Evolutionary conservation across 495 filamentous ascomycete species (phyloP), one percentile per base, ranked within the genome.

Genomic region (Thermochaetoides thermophila): DNA sequence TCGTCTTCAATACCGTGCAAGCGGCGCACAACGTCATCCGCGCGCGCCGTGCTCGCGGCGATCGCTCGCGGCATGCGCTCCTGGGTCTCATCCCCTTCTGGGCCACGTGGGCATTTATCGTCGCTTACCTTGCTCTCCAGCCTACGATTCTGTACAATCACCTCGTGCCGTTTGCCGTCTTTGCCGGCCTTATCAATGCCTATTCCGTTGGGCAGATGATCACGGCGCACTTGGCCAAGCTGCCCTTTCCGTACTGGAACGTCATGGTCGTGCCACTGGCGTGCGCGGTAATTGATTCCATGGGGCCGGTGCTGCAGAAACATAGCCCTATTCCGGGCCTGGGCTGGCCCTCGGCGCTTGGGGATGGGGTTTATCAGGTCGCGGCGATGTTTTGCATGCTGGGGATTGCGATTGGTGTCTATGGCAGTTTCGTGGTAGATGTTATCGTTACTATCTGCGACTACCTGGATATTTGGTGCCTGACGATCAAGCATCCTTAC

Each of bases 361-460:
- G 84, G 6, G 55, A 69, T 31, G 81, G 67, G 9, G 68, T 70
- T 4, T 84, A 89, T 48, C 81, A 87, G 56, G 74, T 91, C 37
- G 78, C 78, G 0, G 95, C 85, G 56, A 65, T 92, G 36, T 93
- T 87, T 53, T 68, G 68, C 45, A 83, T 81, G 51, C 55, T 95
- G 8, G 89, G 89, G 13, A 53, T 80, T 37, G 76, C 73, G 0
- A 48, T 89, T 38, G 89, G 87, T 26, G 69, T 95, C 8, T 93
- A 97, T 63, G 85, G 84, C 29, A 93, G 84, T 53, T 96, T 97
- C 49, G 81, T 95, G 42, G 81, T 81, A 28, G 89, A 95, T 53
- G 83, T 96, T 19, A 91, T 96, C 41, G 81, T 84, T 8, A 87
- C 84, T 16, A 97, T 97, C 46, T 97, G 89, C 52, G 89, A 96